Evolutionary conservation across 164 flowering plant genomes (phyloP).

Genomic region (Dillenia turbinata): DNA sequence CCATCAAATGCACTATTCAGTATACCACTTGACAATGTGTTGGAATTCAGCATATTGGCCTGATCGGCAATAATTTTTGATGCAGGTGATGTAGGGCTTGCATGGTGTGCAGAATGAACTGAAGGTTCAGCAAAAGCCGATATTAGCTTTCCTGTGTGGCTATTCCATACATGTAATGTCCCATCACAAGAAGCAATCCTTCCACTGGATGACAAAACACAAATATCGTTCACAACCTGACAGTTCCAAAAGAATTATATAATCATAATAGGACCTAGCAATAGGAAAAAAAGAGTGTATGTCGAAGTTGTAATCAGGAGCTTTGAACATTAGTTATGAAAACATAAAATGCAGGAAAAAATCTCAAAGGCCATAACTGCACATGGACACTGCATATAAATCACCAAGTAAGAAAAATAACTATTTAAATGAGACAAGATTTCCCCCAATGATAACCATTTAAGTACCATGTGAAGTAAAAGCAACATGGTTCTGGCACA

Average conservation of each 20-base stretch:
- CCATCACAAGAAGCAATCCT: conserved; percentile 98
- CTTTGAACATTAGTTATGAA: no score
- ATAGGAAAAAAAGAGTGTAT: no score
- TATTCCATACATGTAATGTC: conserved; percentile 89
- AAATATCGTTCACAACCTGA: conserved; percentile 90
- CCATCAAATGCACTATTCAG: conserved; percentile 73
- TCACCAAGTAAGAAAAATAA: no score
- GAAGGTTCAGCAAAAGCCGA: conserved; percentile 66
- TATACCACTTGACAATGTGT: conserved; percentile 59
- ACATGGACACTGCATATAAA: no score
- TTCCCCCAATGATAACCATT: no score
- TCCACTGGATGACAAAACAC: conserved; percentile 61
- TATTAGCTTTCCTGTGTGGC: conserved; percentile 72
- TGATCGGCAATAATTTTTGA: conserved; percentile 48
- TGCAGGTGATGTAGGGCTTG: conserved; percentile 33
- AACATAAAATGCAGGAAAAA: no score
- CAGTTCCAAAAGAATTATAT: conserved; percentile 12
- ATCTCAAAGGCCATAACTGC: no score
- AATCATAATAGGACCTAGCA: background rate
- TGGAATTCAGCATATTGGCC: conserved; percentile 51
- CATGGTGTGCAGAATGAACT: conserved; percentile 35
- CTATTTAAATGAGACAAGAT: no score
- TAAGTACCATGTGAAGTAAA: no score
- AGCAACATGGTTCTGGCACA: no score
- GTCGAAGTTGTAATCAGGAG: no score